Conservation (phyloP, 495 filamentous ascomycete genomes). For the Hapsidospora chrysogenum region DNA sequence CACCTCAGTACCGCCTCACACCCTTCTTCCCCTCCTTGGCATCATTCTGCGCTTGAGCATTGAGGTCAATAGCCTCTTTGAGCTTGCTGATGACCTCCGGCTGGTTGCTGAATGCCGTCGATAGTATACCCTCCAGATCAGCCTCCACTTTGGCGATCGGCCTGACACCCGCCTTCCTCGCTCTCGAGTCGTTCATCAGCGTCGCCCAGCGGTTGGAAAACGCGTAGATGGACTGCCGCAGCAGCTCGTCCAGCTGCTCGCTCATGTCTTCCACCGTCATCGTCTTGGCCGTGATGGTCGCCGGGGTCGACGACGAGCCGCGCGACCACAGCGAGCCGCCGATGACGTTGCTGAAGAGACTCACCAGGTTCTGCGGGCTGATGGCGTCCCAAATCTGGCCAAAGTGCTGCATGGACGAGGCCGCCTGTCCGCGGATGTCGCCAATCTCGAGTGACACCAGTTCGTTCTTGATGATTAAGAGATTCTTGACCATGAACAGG, state of each 20-base stretch:
- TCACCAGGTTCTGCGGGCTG: conserved; percentile 22
- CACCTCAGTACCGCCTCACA: conserved; percentile 5
- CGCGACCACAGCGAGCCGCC: conserved; percentile 20
- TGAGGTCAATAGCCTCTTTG: conserved; percentile 30
- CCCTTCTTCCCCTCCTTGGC: conserved; percentile 13
- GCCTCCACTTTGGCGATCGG: conserved; percentile 22
- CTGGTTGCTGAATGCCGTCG: conserved; percentile 25
- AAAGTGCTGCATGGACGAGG: conserved; percentile 40
- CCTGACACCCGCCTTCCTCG: conserved; percentile 17
- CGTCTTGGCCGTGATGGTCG: conserved; percentile 5
- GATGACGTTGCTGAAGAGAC: conserved; percentile 21
- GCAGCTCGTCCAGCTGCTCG: conserved; percentile 62
- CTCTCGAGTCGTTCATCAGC: conserved; percentile 18
- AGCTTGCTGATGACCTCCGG: conserved; percentile 29
- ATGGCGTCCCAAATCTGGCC: conserved; percentile 64
- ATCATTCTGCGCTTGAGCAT: conserved; percentile 20
- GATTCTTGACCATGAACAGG: conserved; percentile 80
- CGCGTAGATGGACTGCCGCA: conserved; percentile 63
- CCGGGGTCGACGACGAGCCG: neutral
- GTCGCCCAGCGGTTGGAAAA: conserved; percentile 50
- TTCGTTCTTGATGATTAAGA: conserved; percentile 79
- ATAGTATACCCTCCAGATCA: conserved; percentile 27
- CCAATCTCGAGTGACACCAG: conserved; percentile 89
- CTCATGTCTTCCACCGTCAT: conserved; percentile 41
- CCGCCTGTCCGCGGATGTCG: conserved; percentile 54